phyloP scores from a whole-genome alignment of 129 eudicot species.

The Pulicaria dysenterica region DNA sequence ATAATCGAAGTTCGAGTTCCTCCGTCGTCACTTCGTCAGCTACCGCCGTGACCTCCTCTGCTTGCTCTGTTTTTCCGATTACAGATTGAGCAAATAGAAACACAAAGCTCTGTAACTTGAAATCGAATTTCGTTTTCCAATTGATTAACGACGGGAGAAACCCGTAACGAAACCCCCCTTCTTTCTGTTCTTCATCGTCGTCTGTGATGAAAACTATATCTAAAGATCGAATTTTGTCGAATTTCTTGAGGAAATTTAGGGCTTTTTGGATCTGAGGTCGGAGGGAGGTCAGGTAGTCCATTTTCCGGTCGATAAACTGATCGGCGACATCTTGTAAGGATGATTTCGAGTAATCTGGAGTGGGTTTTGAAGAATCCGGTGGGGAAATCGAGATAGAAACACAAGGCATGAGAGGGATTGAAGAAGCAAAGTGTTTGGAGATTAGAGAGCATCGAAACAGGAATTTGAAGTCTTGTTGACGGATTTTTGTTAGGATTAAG shows the following conservation, averaged over 20 bases:
- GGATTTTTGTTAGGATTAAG: slow-evolving; percentile 37
- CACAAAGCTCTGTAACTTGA: slow-evolving; percentile 38
- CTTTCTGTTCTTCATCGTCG: slow-evolving; percentile 18
- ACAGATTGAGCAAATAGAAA: slow-evolving; percentile 31
- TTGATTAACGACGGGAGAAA: slow-evolving; percentile 30
- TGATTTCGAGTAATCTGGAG: slow-evolving; percentile 23
- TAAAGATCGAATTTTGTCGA: slow-evolving; percentile 15
- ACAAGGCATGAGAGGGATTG: slow-evolving; percentile 30
- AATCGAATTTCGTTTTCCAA: slow-evolving; percentile 38
- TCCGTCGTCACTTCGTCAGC: slow-evolving; percentile 20
- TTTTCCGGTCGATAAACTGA: slow-evolving; percentile 31
- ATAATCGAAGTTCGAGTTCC: slow-evolving; percentile 35
- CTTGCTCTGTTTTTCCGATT: slow-evolving; percentile 1
- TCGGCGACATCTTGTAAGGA: slow-evolving; percentile 36
- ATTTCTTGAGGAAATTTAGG: slow-evolving; percentile 28
- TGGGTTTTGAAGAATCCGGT: slow-evolving; percentile 6
- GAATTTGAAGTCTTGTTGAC: slow-evolving; percentile 37
- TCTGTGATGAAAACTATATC: slow-evolving; percentile 37
- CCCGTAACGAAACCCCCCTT: slow-evolving; percentile 33
- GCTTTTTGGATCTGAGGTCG: slow-evolving; percentile 41
- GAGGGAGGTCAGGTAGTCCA: slow-evolving; percentile 37
- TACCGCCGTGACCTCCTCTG: slow-evolving; percentile 8
- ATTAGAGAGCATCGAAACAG: slow-evolving; percentile 27
- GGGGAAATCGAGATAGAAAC: slow-evolving; percentile 35
- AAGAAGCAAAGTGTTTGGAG: slow-evolving; percentile 34